These are phyloP conservation scores for Colletotrichum costaricense DNA, from an alignment of 2,329 filamentous ascomycete genomes.

Conservation along the genomic window DNA sequence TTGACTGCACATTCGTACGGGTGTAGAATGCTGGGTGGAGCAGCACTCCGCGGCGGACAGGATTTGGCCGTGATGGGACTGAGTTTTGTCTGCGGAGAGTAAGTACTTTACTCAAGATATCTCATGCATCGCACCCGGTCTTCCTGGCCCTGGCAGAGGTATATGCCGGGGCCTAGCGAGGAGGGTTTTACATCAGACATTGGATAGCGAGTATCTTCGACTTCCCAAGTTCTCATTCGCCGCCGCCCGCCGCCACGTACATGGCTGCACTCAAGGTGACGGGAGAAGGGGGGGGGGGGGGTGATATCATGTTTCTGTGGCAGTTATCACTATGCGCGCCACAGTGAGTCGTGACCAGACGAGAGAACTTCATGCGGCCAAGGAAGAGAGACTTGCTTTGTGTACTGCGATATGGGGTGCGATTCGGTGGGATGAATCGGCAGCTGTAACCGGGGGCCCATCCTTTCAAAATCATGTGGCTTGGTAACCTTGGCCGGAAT, in stretches of 20 bases:
- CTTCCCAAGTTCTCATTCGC: too few species aligned
- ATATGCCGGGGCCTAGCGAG: too few species aligned
- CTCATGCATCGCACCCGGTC: too few species aligned
- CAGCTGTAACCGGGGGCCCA: background rate
- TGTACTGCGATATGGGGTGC: too few species aligned
- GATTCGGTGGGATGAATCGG: background rate
- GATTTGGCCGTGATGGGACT: too few species aligned
- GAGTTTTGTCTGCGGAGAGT: too few species aligned
- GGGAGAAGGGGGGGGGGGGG: too few species aligned
- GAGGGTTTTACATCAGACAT: too few species aligned
- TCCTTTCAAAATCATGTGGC: background rate
- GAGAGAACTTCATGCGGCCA: background rate
- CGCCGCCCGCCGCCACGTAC: background rate
- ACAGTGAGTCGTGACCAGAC: background rate
- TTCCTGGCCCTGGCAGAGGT: too few species aligned
- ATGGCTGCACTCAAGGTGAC: background rate
- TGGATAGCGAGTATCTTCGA: background rate
- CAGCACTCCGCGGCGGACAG: background rate
- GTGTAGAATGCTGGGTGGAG: too few species aligned
- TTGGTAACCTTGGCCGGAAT: background rate
- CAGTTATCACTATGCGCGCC: background rate
- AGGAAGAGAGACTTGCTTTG: background rate
- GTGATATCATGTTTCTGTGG: background rate
- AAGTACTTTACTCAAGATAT: too few species aligned
- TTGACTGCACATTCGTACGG: too few species aligned